Percentiles rank a stretch among this genome's conserved stretches.
Evolutionary conservation across 176 grass and related monocot genomes (phyloP).

Genomic region (Alloteropsis semialata): DNA sequence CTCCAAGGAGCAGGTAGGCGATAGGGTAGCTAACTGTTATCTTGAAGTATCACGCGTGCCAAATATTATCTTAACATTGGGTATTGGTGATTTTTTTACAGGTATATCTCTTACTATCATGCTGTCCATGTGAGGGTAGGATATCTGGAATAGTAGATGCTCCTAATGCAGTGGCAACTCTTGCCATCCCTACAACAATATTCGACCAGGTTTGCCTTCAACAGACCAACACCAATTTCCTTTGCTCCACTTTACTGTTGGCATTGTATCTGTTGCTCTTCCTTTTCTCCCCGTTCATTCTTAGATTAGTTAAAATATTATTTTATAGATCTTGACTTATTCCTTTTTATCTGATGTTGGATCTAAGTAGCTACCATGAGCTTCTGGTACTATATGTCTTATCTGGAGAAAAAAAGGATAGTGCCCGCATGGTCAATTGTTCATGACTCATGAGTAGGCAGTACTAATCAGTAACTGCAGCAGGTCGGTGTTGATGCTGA

Average conservation of each 20-base stretch:
- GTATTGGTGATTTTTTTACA: constrained; percentile 27
- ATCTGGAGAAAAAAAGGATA: background rate
- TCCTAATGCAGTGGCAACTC: constrained; percentile 84
- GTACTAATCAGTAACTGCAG: constrained; percentile 6
- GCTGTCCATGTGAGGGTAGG: constrained; percentile 92
- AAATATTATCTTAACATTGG: constrained; percentile 20
- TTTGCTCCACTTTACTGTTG: background rate
- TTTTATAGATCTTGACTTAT: background rate
- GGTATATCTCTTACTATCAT: constrained; percentile 87
- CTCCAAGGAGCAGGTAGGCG: constrained; percentile 88
- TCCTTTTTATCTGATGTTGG: background rate
- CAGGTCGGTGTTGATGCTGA: background rate
- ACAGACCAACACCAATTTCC: constrained; percentile 7
- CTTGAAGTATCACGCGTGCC: background rate
- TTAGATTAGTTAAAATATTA: background rate
- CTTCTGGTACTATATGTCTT: background rate
- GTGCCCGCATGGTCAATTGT: background rate
- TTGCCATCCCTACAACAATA: constrained; percentile 88
- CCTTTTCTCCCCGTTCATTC: background rate
- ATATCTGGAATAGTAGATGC: constrained; percentile 91
- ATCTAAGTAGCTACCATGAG: constrained; percentile 2
- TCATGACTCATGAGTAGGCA: background rate
- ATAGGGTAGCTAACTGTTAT: background rate
- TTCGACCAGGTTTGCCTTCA: constrained; percentile 71
- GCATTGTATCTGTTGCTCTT: background rate